phyloP scores from a whole-genome alignment of 2,329 filamentous ascomycete genomes.

The Colletotrichum sp. region DNA sequence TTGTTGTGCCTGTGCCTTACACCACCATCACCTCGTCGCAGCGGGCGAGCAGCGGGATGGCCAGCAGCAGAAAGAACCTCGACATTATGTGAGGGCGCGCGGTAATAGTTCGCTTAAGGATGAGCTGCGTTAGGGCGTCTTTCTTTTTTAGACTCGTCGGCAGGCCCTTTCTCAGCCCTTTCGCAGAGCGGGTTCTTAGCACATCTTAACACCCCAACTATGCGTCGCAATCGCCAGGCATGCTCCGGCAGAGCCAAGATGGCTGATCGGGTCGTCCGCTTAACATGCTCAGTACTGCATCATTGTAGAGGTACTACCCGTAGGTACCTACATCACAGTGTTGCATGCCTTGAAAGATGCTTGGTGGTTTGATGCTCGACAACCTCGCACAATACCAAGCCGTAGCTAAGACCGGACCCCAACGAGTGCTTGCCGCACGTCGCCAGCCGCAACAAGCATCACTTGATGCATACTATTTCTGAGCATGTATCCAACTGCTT shows the following conservation, averaged over 20 bases:
- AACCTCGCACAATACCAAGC: background rate
- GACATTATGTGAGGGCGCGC: background rate
- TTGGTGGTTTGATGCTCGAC: background rate
- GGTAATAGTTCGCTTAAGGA: slow-evolving; percentile 2
- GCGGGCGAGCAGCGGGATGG: background rate
- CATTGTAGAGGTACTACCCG: background rate
- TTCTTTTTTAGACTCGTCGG: background rate
- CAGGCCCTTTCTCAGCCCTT: slow-evolving; percentile 1
- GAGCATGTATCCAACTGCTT: background rate
- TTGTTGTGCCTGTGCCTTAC: slow-evolving; percentile 4
- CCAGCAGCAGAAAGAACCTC: background rate
- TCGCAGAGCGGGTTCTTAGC: background rate
- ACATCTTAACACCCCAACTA: slow-evolving; percentile 14
- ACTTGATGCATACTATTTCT: background rate
- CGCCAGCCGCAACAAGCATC: background rate
- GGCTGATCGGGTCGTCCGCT: background rate
- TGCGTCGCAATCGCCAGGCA: slow-evolving; percentile 7
- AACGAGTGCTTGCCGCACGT: too few relatives aligned
- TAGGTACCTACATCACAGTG: background rate
- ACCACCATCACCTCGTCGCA: background rate
- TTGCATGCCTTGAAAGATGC: background rate
- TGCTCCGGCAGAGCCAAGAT: background rate
- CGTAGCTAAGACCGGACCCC: background rate
- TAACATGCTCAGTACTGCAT: background rate
- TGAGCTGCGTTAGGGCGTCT: background rate